Conservation (phyloP, 1,139 yeast species). For the Casaregolazyma suthepensis region DNA sequence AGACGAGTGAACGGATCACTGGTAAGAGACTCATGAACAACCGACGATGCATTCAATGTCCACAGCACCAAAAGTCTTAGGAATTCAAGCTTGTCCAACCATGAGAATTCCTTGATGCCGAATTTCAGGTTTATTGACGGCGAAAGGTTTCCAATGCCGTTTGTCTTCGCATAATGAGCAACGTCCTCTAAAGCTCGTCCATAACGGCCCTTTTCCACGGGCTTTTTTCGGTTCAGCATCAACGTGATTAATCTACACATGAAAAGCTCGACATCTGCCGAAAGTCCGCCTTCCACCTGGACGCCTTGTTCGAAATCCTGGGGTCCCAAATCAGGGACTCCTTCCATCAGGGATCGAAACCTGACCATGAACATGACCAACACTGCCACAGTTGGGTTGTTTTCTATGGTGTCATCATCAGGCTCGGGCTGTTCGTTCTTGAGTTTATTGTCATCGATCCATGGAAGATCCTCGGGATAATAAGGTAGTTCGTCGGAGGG, state of each 20-base stretch:
- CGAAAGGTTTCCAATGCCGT: constrained; percentile 21
- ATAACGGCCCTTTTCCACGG: constrained; percentile 35
- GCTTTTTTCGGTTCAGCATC: constrained; percentile 36
- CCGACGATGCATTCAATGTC: constrained; percentile 28
- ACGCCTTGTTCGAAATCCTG: constrained; percentile 37
- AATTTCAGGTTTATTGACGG: constrained; percentile 16
- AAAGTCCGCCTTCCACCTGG: constrained; percentile 21
- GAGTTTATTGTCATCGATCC: constrained; percentile 20
- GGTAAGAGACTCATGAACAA: constrained; percentile 8
- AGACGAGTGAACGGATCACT: constrained; percentile 15
- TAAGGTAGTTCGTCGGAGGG: neutral
- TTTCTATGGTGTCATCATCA: constrained; percentile 16
- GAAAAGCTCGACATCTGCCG: constrained; percentile 28
- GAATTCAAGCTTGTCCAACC: constrained; percentile 29
- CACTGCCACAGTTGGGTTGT: constrained; percentile 29
- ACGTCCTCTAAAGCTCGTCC: constrained; percentile 34
- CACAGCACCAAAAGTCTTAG: constrained; percentile 29
- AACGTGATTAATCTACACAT: constrained; percentile 33
- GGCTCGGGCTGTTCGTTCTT: constrained; percentile 22
- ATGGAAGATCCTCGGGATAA: constrained; percentile 29
- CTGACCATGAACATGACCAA: constrained; percentile 31
- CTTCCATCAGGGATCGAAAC: constrained; percentile 31
- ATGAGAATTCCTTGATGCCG: constrained; percentile 26
- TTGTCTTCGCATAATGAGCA: constrained; percentile 17
- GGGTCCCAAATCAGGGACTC: constrained; percentile 33